Conservation (phyloP, 495 filamentous ascomycete species). For the Aspergillus hancockii region DNA sequence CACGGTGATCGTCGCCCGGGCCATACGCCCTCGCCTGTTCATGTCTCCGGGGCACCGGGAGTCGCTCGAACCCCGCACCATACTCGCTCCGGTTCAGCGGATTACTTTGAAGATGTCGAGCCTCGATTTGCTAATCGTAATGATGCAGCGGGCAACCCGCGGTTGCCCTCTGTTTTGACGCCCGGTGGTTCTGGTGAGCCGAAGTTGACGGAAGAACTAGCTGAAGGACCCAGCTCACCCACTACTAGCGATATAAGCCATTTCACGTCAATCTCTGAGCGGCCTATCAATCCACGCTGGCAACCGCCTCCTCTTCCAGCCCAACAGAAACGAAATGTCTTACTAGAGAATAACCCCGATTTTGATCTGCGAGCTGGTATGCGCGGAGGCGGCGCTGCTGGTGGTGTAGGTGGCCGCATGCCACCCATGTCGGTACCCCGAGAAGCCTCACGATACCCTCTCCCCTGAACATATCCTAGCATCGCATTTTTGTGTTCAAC, state of each 20-base stretch:
- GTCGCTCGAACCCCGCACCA: constrained; percentile 21
- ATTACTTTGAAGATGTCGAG: constrained; percentile 94
- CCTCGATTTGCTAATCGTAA: constrained; percentile 71
- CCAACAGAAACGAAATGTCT: constrained; percentile 54
- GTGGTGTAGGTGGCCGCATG: constrained; percentile 30
- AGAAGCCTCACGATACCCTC: constrained; percentile 28
- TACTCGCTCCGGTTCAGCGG: constrained; percentile 46
- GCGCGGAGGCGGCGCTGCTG: constrained; percentile 22
- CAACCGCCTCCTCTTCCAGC: constrained; percentile 47
- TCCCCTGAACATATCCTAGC: constrained; percentile 21
- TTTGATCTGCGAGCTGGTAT: constrained; percentile 56
- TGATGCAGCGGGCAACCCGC: constrained; percentile 23
- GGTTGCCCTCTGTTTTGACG: constrained; percentile 35
- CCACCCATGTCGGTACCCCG: constrained; percentile 22
- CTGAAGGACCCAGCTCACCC: constrained; percentile 68
- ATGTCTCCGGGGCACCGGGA: constrained; percentile 13
- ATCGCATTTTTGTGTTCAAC: constrained; percentile 1
- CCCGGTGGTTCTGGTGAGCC: constrained; percentile 42
- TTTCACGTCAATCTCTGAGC: constrained; percentile 84
- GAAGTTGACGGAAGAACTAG: constrained; percentile 55
- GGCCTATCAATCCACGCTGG: constrained; percentile 87
- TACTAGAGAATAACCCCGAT: constrained; percentile 72
- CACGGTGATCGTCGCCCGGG: constrained; percentile 24
- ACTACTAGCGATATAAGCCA: constrained; percentile 74
- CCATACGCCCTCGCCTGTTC: constrained; percentile 14